Conservation (phyloP, 345 rosid species). For the Limnanthes douglasii region DNA sequence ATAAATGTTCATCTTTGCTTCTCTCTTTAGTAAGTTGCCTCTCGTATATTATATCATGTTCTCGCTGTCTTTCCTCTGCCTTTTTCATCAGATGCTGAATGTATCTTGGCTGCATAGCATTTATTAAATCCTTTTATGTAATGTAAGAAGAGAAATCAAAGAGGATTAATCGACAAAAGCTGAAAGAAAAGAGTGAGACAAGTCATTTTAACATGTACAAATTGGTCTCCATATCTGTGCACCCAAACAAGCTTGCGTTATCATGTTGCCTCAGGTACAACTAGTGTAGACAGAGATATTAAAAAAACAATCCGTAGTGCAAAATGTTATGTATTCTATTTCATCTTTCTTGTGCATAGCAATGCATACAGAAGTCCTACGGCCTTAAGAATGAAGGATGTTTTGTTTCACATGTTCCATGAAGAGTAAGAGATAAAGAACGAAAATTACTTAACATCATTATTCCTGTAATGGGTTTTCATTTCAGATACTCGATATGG, state of each 20-base stretch:
- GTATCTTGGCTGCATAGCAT: constrained; percentile 53
- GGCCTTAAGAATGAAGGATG: too few species aligned
- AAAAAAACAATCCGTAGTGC: too few species aligned
- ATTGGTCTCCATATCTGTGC: too few species aligned
- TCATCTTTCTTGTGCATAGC: too few species aligned
- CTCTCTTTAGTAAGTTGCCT: constrained; percentile 81
- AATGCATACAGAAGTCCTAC: too few species aligned
- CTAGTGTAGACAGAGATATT: neutral
- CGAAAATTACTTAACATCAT: too few species aligned
- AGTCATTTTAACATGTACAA: neutral
- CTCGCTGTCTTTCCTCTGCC: constrained; percentile 53
- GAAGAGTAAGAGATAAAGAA: too few species aligned
- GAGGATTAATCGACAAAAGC: neutral
- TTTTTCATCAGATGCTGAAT: constrained; percentile 45
- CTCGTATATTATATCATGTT: constrained; percentile 70
- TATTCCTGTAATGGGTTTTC: too few species aligned
- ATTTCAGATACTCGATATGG: too few species aligned
- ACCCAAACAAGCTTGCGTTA: too few species aligned
- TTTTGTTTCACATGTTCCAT: too few species aligned
- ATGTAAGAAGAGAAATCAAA: constrained; percentile 2
- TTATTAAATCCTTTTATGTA: neutral
- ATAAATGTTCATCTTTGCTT: constrained; percentile 70
- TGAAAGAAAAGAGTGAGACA: neutral
- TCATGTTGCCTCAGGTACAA: neutral
- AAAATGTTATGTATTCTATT: too few species aligned